Evolutionary conservation across 78 protist species (phyloP), one percentile per base, ranked within the genome.

Genomic region (Guillardia theta): DNA sequence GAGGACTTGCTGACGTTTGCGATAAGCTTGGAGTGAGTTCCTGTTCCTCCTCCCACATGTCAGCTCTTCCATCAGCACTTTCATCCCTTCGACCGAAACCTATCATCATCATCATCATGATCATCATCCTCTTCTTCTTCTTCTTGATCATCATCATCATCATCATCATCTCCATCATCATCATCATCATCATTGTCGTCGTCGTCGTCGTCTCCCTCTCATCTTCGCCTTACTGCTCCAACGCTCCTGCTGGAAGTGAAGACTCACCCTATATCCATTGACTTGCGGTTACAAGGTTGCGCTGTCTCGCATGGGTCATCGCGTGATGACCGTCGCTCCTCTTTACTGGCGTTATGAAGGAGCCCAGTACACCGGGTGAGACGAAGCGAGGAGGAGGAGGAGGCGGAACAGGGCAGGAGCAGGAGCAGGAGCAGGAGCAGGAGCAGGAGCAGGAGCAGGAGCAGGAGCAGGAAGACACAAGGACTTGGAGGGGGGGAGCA

Each of bases 291-390:
- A n/a, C n/a, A n/a, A n/a, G n/a, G n/a, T n/a, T 50, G 50, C 90
- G 48, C 90, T 78, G 10, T 37, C 90, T 30, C 47, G 50, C 0
- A 12, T 78, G 43, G 90, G 90, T 18, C 90, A 78, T 19, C 45
- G 90, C 50, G 90, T 78, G 53, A 78, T 78, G 90, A 78, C 90
- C 33, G 48, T 78, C 15, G 50, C 90, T 0, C 90, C 90, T 48
- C 45, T 78, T 36, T 78, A 78, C 90, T 30, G 27, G 6, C 70
- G 70, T 30, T 58, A 58, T 30, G 27, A 58, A 6, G 27, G 27
- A 24, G 70, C 70, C 39, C 2, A 58, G 70, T 30, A 24, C 2
- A 58, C 70, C 27, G 70, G 70, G 70, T 6, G 70, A 30, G 70
- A 58, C 39, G 6, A 6, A 58, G 70, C 39, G 70, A 58, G 70